Evolutionary conservation across 176 grass and related monocot species (phyloP), one percentile per base, ranked within the genome.

Genomic region (Zea luxurians): DNA sequence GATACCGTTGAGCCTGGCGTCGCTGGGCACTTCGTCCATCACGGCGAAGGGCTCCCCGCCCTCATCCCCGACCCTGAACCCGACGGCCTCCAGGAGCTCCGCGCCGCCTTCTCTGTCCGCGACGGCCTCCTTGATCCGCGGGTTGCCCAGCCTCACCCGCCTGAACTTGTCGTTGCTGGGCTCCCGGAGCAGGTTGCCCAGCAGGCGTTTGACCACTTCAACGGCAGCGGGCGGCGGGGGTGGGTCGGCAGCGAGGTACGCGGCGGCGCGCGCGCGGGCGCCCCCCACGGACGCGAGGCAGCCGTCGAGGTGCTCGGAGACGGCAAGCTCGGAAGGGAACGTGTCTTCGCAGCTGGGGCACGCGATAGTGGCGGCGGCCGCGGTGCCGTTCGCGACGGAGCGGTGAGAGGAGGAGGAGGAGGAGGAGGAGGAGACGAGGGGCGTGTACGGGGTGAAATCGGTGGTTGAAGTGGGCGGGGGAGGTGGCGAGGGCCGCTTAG

Each of bases 91-190:
- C 48, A 99, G 80, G 66, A 95, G 79, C 57, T 92, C 88, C 20
- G 89, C 5, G 64, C 96, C 96, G 35, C 96, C 88, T 36, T 73
- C 81, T 37, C 82, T 77, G 54, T 99, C 90, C 11, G 75, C 79
- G 6, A 95, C 71, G 11, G 96, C 90, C 71, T 99, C 96, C 87
- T 89, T 92, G 82, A 99, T 95, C 84, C 91, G 90, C 18, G 89
- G 92, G 79, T 99, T 99, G 35, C 78, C 84, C 86, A 99, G 82
- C 68, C 92, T 75, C 37, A 99, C 91, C 81, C 81, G 80, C 78
- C 92, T 66, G 75, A 83, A 99, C 84, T 93, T 99, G 1, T 95
- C 90, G 54, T 84, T 95, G 17, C 68, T 62, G 6, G 96, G 90
- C 12, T 99, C 96, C 45, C 18, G 82, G 40, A 79, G 77, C 10